Percentiles rank a stretch among this genome's conserved stretches.
Conservation (phyloP, 2,329 filamentous ascomycete species). For the Graphiopsis chlorocephala region DNA sequence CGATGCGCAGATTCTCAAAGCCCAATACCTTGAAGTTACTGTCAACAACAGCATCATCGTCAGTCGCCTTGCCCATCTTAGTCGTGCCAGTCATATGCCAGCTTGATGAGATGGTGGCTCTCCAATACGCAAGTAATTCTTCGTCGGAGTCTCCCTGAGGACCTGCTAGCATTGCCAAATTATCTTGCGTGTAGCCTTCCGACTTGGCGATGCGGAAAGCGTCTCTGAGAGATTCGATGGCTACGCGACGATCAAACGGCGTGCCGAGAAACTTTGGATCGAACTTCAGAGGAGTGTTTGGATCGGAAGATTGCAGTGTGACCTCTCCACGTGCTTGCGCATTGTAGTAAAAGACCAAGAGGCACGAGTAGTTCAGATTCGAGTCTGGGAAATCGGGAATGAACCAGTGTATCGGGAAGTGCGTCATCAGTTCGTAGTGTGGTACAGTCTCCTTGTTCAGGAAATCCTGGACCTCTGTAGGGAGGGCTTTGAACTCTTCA, state of each 20-base stretch:
- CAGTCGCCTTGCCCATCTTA: conserved; percentile 45
- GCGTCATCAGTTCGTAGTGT: conserved; percentile 54
- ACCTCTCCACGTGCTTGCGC: conserved; percentile 53
- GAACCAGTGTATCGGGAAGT: conserved; percentile 34
- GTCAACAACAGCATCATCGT: conserved; percentile 48
- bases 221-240: conserved; percentile 47
- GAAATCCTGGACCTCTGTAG: conserved; percentile 42
- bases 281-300: conserved; percentile 50
- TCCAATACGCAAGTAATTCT: conserved; percentile 6
- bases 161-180: conserved; percentile 3
- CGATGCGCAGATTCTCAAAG: conserved; percentile 60
- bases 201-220: conserved; percentile 11
- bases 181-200: conserved; percentile 3
- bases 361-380: conserved; percentile 7
- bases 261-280: conserved; percentile 54
- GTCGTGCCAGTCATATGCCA: conserved; percentile 43
- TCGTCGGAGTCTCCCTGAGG: conserved; percentile 12
- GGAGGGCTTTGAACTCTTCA: conserved; percentile 52
- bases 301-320: conserved; percentile 53
- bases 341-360: conserved; percentile 31
- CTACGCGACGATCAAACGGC: conserved; percentile 53
- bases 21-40: conserved; percentile 53
- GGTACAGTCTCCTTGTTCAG: conserved; percentile 53
- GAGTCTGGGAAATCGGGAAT: conserved; percentile 9
- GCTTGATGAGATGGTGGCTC: conserved; percentile 8